These are phyloP conservation scores for Chalaropsis thielavioides DNA, from an alignment of 2,329 filamentous ascomycete genomes.

Conservation along the genomic window DNA sequence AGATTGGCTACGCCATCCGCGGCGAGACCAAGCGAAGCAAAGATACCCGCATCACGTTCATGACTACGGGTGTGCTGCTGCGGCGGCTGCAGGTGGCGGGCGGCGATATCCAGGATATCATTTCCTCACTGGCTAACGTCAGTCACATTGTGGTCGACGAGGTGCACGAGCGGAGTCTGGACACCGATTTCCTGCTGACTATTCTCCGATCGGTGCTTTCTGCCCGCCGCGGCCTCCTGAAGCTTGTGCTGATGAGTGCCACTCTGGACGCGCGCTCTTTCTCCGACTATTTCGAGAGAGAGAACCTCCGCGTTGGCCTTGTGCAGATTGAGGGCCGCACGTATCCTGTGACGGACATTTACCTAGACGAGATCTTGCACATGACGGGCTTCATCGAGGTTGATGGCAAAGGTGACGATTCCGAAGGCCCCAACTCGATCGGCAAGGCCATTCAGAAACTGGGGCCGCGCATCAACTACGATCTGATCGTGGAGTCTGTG, in stretches of 20 bases:
- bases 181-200: constrained; percentile 86
- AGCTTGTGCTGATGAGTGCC: constrained; percentile 89
- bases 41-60: constrained; percentile 80
- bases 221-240: constrained; percentile 61
- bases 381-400: constrained; percentile 55
- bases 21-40: constrained; percentile 67
- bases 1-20: constrained; percentile 83
- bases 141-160: constrained; percentile 94
- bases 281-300: constrained; percentile 62
- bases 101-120: constrained; percentile 55
- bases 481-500: constrained; percentile 67
- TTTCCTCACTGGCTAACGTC: constrained; percentile 70
- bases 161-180: constrained; percentile 86
- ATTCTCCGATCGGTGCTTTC: constrained; percentile 70
- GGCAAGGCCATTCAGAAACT: constrained; percentile 58
- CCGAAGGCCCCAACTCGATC: constrained; percentile 29
- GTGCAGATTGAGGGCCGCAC: constrained; percentile 84
- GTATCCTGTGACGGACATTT: constrained; percentile 77
- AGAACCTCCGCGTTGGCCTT: constrained; percentile 53
- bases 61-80: constrained; percentile 87
- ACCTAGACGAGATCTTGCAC: constrained; percentile 73
- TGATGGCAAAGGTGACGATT: constrained; percentile 26
- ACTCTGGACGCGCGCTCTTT: constrained; percentile 84
- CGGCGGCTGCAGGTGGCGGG: constrained; percentile 54
- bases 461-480: constrained; percentile 82